Percentiles rank a stretch among this genome's conserved stretches.
phyloP scores from a whole-genome alignment of 2,329 filamentous ascomycete genomes.

The Ceratocystis papillata region DNA sequence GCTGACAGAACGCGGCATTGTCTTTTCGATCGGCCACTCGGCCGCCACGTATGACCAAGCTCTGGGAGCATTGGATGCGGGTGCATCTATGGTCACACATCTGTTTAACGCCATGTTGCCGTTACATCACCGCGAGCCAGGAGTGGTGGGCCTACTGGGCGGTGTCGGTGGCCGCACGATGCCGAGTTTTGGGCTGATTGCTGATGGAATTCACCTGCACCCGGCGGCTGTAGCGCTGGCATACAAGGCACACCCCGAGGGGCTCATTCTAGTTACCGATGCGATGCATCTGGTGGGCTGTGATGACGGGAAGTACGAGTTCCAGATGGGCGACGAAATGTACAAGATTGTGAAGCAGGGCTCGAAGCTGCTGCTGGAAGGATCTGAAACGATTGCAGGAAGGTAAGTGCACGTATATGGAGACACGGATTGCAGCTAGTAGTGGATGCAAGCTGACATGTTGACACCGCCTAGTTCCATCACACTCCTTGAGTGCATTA shows the following conservation, averaged over 20 bases:
- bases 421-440: background rate
- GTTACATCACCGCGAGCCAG: slow-evolving; percentile 81
- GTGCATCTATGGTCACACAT: slow-evolving; percentile 83
- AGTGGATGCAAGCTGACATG: background rate
- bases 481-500: slow-evolving; percentile 69
- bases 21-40: slow-evolving; percentile 74
- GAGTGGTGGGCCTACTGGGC: slow-evolving; percentile 68
- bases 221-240: slow-evolving; percentile 82
- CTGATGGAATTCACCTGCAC: slow-evolving; percentile 83
- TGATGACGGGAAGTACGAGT: slow-evolving; percentile 72
- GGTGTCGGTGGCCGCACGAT: slow-evolving; percentile 33
- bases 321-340: slow-evolving; percentile 60
- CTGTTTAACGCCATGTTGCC: slow-evolving; percentile 91
- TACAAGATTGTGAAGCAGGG: slow-evolving; percentile 60
- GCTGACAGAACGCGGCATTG: slow-evolving; percentile 54
- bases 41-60: slow-evolving; percentile 80
- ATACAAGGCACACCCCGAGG: slow-evolving; percentile 72
- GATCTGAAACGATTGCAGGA: slow-evolving; percentile 67
- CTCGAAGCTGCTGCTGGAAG: slow-evolving; percentile 61
- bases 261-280: slow-evolving; percentile 82
- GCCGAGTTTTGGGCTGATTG: slow-evolving; percentile 80
- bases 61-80: slow-evolving; percentile 56
- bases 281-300: slow-evolving; percentile 81
- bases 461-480: slow-evolving; percentile 42
- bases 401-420: slow-evolving; percentile 39